phyloP scores from a whole-genome alignment of 2,329 filamentous ascomycete genomes.

The Scedosporium aurantiacum region DNA sequence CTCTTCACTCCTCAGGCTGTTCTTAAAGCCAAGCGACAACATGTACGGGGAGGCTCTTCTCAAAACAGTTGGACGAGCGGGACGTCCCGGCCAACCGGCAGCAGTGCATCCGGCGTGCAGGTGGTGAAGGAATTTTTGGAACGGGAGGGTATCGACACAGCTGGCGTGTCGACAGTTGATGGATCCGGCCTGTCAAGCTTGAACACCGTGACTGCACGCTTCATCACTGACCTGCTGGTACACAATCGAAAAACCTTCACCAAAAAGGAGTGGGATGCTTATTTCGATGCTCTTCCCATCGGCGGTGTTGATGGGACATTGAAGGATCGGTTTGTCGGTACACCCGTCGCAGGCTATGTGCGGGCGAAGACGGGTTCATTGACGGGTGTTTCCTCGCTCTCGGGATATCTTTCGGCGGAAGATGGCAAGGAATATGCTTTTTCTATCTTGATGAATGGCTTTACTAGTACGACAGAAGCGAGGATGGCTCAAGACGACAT shows the following conservation, averaged over 20 bases:
- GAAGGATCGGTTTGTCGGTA: neutral
- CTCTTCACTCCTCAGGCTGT: neutral
- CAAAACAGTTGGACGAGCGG: conserved; percentile 3
- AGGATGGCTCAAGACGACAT: conserved; percentile 6
- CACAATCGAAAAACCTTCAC: neutral
- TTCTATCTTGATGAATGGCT: conserved; percentile 5
- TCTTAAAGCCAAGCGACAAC: conserved; percentile 9
- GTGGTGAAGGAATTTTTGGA: neutral
- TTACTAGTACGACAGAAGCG: conserved; percentile 1
- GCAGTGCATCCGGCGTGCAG: neutral
- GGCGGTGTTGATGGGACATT: conserved; percentile 3
- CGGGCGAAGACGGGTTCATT: conserved; percentile 1
- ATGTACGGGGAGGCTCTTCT: conserved; percentile 8
- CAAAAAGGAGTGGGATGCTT: neutral
- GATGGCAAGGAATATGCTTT: conserved; percentile 4
- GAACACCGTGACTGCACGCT: conserved; percentile 2
- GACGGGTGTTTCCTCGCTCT: conserved; percentile 1
- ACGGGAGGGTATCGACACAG: neutral
- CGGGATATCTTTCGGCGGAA: conserved; percentile 2
- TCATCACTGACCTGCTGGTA: neutral
- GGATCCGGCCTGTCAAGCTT: neutral
- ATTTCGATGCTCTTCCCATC: conserved; percentile 4
- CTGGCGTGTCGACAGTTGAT: neutral
- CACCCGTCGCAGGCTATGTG: neutral
- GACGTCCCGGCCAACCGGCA: neutral